Conservation (phyloP, 257 asterid genomes). For the Nemophila menziesii region DNA sequence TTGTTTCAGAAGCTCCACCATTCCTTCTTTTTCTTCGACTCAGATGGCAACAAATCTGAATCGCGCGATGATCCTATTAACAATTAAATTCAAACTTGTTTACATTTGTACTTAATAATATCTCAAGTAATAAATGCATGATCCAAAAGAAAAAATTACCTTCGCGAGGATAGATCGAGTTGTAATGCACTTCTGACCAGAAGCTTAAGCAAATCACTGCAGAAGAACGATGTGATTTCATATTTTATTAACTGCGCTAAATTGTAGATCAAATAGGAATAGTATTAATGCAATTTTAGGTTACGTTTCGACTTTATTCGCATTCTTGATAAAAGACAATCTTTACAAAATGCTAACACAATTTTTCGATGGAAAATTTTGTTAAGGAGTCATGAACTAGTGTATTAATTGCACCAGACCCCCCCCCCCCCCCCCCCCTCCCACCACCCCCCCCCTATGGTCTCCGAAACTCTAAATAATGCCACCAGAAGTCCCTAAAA, state of each 20-base stretch:
- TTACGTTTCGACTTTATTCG: too few relatives aligned
- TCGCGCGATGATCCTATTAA: not conserved
- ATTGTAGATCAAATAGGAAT: not conserved
- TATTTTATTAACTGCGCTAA: not conserved
- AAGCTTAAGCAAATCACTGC: slow-evolving; percentile 83
- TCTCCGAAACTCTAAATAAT: too few relatives aligned
- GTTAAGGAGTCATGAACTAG: too few relatives aligned
- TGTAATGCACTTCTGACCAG: slow-evolving; percentile 99
- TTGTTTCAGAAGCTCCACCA: slow-evolving; percentile 86
- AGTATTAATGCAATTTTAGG: too few relatives aligned
- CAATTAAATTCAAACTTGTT: not conserved
- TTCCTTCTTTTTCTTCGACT: slow-evolving; percentile 69
- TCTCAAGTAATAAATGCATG: not conserved
- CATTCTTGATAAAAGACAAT: too few relatives aligned
- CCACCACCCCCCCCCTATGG: too few relatives aligned
- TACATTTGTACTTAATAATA: too few relatives aligned
- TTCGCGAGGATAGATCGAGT: slow-evolving; percentile 86
- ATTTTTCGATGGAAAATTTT: too few relatives aligned
- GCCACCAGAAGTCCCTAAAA: too few relatives aligned
- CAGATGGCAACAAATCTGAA: slow-evolving; percentile 57
- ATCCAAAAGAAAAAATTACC: slow-evolving; percentile 30
- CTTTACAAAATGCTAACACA: too few relatives aligned
- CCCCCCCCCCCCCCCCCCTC: too few relatives aligned
- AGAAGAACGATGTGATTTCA: slow-evolving; percentile 5
- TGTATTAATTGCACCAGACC: too few relatives aligned